phyloP scores from a whole-genome alignment of 805 yeast genomes.

The Ogataea sp. region DNA sequence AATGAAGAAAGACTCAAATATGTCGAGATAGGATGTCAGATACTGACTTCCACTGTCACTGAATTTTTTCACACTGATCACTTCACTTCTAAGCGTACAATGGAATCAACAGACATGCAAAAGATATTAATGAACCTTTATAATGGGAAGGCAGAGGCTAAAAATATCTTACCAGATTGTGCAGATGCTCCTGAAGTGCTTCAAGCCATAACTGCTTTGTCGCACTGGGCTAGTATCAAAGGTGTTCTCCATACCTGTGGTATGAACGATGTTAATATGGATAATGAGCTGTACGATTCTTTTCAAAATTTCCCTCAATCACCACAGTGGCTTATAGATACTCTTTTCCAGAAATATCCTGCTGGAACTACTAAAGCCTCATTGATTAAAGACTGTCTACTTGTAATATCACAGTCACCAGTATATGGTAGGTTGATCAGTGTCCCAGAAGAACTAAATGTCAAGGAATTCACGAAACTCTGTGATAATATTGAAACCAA shows the following conservation, averaged over 20 bases:
- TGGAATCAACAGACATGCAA: slow-evolving; percentile 37
- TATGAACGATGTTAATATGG: slow-evolving; percentile 28
- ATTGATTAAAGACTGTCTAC: slow-evolving; percentile 31
- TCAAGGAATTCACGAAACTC: slow-evolving; percentile 28
- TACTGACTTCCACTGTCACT: slow-evolving; percentile 38
- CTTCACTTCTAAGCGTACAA: slow-evolving; percentile 28
- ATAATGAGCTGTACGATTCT: slow-evolving; percentile 18
- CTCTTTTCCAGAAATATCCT: slow-evolving; percentile 39
- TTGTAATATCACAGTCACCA: slow-evolving; percentile 26
- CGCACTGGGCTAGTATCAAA: slow-evolving; percentile 47
- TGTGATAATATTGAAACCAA: slow-evolving; percentile 38
- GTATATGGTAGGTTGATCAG: slow-evolving; percentile 31
- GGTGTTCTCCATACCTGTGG: slow-evolving; percentile 36
- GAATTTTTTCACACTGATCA: slow-evolving; percentile 51
- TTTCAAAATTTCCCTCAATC: slow-evolving; percentile 37
- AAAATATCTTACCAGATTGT: no score
- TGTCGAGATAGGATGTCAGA: slow-evolving; percentile 32
- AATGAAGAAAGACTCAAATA: slow-evolving; percentile 21
- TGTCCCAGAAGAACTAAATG: slow-evolving; percentile 21
- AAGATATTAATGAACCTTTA: slow-evolving; percentile 28
- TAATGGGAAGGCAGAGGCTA: no score
- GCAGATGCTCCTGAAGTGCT: background rate
- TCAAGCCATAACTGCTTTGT: slow-evolving; percentile 39
- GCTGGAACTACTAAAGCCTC: slow-evolving; percentile 44
- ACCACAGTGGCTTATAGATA: slow-evolving; percentile 28